Base-by-base conservation (phyloP, 352 stramenopile species). In the Pythium apleroticum region DNA sequence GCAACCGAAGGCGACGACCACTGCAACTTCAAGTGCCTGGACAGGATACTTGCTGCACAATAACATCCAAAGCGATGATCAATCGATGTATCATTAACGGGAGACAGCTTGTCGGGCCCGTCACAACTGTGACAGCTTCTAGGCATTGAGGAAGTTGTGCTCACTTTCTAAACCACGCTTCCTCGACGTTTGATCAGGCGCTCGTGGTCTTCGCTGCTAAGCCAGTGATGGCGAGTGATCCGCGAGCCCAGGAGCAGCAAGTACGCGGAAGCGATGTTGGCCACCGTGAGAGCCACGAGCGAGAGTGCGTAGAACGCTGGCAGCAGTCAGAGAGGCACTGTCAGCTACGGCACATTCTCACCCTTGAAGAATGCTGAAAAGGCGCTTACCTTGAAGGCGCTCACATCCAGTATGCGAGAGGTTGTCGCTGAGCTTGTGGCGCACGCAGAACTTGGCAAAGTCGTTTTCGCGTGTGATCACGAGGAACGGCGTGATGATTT, bases 161-260 rank as follows among this genome's bases (percentile, higher is more conserved):
- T 37, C 15, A 2, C 9, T 61, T n/a, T n/a, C n/a, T 41, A 69
- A 4, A 55, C 56, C 20, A 66, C 27, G 10, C 57, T 71, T 37
- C 48, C 55, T 22, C 54, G 53, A 56, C 71, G 56, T 65, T 83
- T 83, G 59, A 78, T 70, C 49, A 83, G 49, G 7, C 52, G 52
- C 22, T 60, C 55, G 60, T 71, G 64, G 60, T 80, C 65, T 20
- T 59, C 70, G 39, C 25, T 68, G 8, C 27, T 57, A 30, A 63
- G 60, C 73, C 75, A 84, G 59, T 84, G 72, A 39, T 70, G 60
- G 46, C 66, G 76, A 20, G 73, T 84, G 70, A 84, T 84, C 27
- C 76, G 35, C 43, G 76, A 72, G 25, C 73, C 76, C 1, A 84
- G 76, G 1, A 84, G 66, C 39, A 84, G 54, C 43, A 80, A 65